These are phyloP conservation scores for Cunninghamia lanceolata DNA, from an alignment of 75 land plant species.

Conservation along the genomic window DNA sequence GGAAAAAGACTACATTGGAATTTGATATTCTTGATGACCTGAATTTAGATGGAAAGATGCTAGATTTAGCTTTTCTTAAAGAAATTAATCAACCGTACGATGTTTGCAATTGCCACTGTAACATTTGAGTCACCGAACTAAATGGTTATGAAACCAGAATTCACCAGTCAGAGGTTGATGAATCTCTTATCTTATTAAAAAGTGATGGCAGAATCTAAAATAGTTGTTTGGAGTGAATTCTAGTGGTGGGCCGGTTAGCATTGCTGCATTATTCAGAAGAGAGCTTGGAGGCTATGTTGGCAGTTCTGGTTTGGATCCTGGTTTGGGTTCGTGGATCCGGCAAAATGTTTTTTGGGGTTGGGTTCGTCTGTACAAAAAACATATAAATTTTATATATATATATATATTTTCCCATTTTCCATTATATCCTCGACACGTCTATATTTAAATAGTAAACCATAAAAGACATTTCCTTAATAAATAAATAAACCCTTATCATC, in stretches of 20 bases:
- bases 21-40: neutral
- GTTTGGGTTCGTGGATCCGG: no score
- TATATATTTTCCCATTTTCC: no score
- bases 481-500: no score
- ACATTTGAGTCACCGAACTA: neutral
- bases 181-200: neutral
- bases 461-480: no score
- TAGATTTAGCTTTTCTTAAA: neutral
- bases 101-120: neutral
- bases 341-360: no score
- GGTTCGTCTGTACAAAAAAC: no score
- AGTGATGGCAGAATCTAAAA: neutral
- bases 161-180: neutral
- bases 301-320: no score
- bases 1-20: neutral
- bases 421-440: no score
- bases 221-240: neutral
- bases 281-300: no score
- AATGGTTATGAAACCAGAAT: neutral
- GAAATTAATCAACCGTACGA: neutral
- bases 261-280: neutral
- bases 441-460: no score
- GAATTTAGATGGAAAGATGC: neutral
- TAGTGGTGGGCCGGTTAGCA: neutral
- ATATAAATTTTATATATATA: no score